phyloP scores from a whole-genome alignment of 2,329 filamentous ascomycete genomes.

The Pseudopyricularia javanii region DNA sequence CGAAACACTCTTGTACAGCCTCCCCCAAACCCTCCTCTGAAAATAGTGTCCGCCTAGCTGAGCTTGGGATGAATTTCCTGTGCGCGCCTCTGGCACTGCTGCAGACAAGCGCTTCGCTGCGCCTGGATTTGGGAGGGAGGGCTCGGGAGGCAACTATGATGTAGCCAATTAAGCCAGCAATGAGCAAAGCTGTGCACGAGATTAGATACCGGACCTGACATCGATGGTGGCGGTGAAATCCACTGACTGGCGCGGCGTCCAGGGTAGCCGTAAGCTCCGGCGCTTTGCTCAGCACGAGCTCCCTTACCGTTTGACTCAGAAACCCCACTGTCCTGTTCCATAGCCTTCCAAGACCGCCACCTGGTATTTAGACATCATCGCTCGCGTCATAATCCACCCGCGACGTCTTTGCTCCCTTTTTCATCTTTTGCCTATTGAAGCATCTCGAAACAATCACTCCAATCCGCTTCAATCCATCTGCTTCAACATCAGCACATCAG shows the following conservation, averaged over 20 bases:
- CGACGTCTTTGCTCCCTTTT: background rate
- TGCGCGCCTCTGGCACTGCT: background rate
- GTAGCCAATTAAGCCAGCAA: background rate
- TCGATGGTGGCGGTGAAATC: background rate
- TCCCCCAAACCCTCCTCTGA: background rate
- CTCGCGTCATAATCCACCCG: background rate
- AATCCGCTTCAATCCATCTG: background rate
- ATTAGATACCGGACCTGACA: background rate
- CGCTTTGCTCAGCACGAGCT: background rate
- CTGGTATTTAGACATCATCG: background rate
- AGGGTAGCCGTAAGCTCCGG: background rate
- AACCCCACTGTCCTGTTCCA: constrained; percentile 4
- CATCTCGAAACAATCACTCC: background rate
- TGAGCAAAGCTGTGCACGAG: background rate
- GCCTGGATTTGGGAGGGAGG: background rate
- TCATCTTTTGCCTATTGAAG: background rate
- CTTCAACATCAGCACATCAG: background rate
- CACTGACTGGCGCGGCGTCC: background rate
- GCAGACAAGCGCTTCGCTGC: background rate
- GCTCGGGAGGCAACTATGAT: background rate
- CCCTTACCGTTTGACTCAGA: constrained; percentile 18
- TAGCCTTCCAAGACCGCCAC: background rate
- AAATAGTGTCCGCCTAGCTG: no score
- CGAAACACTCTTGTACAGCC: background rate
- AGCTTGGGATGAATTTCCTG: no score